Evolutionary conservation across 345 rosid species (phyloP), one percentile per base, ranked within the genome.

Genomic region (Limnanthes douglasii): DNA sequence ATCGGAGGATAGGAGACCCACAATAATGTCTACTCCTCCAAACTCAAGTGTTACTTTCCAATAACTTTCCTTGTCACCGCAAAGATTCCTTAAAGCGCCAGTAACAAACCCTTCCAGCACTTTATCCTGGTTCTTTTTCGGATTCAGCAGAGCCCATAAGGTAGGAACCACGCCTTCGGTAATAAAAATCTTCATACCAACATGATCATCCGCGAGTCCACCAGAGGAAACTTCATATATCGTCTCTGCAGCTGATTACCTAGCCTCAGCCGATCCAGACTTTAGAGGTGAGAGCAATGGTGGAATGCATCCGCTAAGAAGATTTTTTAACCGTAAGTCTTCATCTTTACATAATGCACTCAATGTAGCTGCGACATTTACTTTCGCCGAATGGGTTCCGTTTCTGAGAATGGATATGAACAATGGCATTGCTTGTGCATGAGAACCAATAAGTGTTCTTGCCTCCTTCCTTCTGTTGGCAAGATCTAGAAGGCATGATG

Each of bases 21-120:
- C 64, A 36, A 81, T 78, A 41, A 70, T 68, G 64, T 73, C 69
- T 7, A 70, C 69, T 25, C 86, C 92, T 6, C 77, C 86, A 54
- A 74, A 75, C 60, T 78, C 73, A 6, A 82, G 70, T 20, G 75
- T 68, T 34, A 70, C 57, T 45, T 53, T 72, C 94, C 88, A 82
- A 39, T 70, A 82, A 3, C 64, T 69, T 38, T 81, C 82, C 64
- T 65, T 75, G 42, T 70, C 70, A 14, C 80, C 60, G 7, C 94
- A 82, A 54, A 82, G 94, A 57, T 86, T 86, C 59, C 88, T 75
- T 50, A 86, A 57, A 39, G 94, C 94, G 42, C 94, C 97, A 5
- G 72, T 72, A 45, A 86, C 59, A 56, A 66, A 72, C 6, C 94
- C 97, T 60, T 75, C 77, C 5, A 81, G 92, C 30, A 59, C 78